Evolutionary conservation across 371 early-diverging fungal genomes (phyloP), one percentile per base, ranked within the genome.

Genomic region (Thermomucor indicae-seudaticae): DNA sequence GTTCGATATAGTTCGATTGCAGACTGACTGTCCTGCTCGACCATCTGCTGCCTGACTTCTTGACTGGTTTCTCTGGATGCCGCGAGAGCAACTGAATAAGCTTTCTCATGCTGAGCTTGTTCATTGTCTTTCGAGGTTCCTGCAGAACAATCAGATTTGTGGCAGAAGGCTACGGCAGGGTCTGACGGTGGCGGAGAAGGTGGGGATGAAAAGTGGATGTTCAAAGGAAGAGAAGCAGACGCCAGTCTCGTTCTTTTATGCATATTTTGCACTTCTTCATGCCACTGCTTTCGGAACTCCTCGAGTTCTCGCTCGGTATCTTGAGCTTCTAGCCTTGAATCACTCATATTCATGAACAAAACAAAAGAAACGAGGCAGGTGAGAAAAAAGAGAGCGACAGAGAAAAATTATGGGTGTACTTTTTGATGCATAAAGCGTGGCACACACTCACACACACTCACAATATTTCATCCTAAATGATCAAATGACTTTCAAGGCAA

Each of bases 1-100:
- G 35, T 32, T 35, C 51, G 43, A 43, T 70, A 70, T 29, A 53
- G 17, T 34, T 65, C 60, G 32, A 70, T 31, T 4, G 64, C 66
- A 5, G 30, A 20, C n/a, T n/a, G n/a, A n/a, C n/a, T n/a, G n/a
- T n/a, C n/a, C n/a, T n/a, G n/a, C n/a, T n/a, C n/a, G n/a, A n/a
- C n/a, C n/a, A n/a, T n/a, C n/a, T n/a, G n/a, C n/a, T n/a, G n/a
- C n/a, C n/a, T n/a, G n/a, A n/a, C n/a, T n/a, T n/a, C n/a, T n/a
- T n/a, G n/a, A n/a, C n/a, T n/a, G n/a, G 37, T 10, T 16, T 14
- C 37, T 37, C 19, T 37, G 5, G 37, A 37, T 19, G 37, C 37
- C 19, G 19, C 14, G 16, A 37, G 10, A 4, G 37, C 37, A 19
- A 37, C 37, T 37, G 37, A 37, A 19, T 37, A 37, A 14, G 37